phyloP scores from a whole-genome alignment of 257 asterid species.

The Plectranthus barbatus region DNA sequence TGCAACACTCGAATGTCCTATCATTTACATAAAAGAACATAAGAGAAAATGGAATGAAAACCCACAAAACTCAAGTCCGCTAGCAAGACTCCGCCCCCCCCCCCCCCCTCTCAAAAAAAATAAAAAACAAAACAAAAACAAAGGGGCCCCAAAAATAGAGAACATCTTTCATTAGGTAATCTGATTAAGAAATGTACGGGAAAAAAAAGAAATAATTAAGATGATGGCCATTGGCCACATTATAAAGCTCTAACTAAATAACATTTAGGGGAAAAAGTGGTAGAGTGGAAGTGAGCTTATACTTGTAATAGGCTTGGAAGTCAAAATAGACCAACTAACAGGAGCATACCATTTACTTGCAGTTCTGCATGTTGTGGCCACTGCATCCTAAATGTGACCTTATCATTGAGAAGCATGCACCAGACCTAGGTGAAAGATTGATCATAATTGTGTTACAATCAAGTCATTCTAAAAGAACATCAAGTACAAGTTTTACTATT shows the following conservation, averaged over 20 bases:
- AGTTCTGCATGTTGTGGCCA: conserved; percentile 98
- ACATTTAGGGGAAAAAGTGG: neutral
- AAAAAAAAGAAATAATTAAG: too few relatives aligned
- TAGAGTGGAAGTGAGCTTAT: neutral
- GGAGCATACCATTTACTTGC: conserved; percentile 78
- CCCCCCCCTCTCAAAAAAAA: too few relatives aligned
- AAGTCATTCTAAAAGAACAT: neutral
- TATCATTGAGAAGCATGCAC: conserved; percentile 99
- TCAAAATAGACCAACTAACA: conserved; percentile 9
- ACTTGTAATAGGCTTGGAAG: neutral
- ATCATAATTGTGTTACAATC: neutral
- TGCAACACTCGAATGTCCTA: neutral
- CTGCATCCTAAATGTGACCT: conserved; percentile 95
- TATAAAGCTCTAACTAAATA: too few relatives aligned
- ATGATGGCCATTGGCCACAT: too few relatives aligned
- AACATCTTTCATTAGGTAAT: neutral
- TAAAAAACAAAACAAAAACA: too few relatives aligned
- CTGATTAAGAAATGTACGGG: neutral
- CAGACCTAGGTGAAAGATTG: conserved; percentile 49
- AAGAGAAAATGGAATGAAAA: neutral
- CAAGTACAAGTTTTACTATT: conserved; percentile 4
- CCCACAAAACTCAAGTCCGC: neutral
- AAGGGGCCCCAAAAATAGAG: neutral
- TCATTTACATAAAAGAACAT: conserved; percentile 12
- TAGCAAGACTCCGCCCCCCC: neutral